Evolutionary conservation across 1,139 yeast species (phyloP).

Genomic region (Scheffersomyces lignicola): DNA sequence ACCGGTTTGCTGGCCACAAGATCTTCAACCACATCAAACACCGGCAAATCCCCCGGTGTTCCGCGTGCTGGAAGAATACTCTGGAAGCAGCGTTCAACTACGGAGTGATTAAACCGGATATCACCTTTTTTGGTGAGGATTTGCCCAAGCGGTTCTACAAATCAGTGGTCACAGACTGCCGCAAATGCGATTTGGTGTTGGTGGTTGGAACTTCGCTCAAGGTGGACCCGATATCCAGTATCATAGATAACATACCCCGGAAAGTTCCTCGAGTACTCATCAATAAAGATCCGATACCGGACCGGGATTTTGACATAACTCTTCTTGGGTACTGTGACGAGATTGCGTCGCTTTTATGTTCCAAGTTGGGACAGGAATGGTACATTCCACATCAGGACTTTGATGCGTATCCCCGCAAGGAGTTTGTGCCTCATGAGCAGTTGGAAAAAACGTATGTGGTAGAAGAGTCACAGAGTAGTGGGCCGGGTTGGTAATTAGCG

Average conservation of each 20-base stretch:
- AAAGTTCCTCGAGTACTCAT: slow-evolving; percentile 79
- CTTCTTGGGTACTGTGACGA: slow-evolving; percentile 86
- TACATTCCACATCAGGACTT: slow-evolving; percentile 52
- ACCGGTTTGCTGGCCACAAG: slow-evolving; percentile 63
- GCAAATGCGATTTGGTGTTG: slow-evolving; percentile 71
- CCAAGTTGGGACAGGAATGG: slow-evolving; percentile 57
- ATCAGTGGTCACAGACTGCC: slow-evolving; percentile 53
- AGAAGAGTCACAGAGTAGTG: too few species aligned
- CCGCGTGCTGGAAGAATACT: slow-evolving; percentile 56
- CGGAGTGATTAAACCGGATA: slow-evolving; percentile 93
- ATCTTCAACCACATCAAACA: slow-evolving; percentile 62
- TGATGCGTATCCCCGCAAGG: slow-evolving; percentile 2
- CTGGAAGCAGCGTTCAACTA: slow-evolving; percentile 41
- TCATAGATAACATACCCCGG: slow-evolving; percentile 67
- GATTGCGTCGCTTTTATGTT: slow-evolving; percentile 66
- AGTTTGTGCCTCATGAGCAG: not conserved
- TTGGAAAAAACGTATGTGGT: not conserved
- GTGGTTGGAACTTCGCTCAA: slow-evolving; percentile 90
- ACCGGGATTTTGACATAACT: slow-evolving; percentile 77
- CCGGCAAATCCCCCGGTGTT: slow-evolving; percentile 70
- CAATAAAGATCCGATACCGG: slow-evolving; percentile 76
- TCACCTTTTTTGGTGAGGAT: slow-evolving; percentile 91
- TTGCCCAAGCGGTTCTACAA: slow-evolving; percentile 71
- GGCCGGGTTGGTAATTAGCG: too few species aligned
- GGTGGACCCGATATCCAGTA: slow-evolving; percentile 90